Evolutionary conservation across 2,329 filamentous ascomycete species (phyloP).

Genomic region (Curvularia sp.): DNA sequence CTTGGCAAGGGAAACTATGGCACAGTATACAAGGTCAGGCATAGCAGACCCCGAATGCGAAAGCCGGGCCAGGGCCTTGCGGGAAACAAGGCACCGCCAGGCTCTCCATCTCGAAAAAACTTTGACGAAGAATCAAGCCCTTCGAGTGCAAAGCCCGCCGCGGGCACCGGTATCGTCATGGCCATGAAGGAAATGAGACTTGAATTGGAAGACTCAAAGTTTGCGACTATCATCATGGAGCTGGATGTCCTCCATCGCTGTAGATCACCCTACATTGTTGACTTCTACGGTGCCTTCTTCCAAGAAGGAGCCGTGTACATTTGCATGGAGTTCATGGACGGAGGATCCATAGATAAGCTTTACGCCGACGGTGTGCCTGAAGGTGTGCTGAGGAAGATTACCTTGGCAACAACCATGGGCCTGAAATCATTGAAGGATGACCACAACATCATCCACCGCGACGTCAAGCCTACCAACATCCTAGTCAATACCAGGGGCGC

Average conservation of each 20-base stretch:
- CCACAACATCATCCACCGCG: conserved; percentile 98
- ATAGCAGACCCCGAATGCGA: conserved; percentile 73
- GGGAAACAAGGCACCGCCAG: conserved; percentile 60
- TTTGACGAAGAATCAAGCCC: conserved; percentile 49
- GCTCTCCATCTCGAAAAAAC: conserved; percentile 45
- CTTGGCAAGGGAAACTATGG: conserved; percentile 98
- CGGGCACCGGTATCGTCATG: conserved; percentile 82
- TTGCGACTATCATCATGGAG: conserved; percentile 96
- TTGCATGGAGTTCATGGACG: conserved; percentile 99
- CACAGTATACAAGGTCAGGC: conserved; percentile 94
- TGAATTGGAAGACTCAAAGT: conserved; percentile 95
- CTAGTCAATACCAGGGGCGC: conserved; percentile 88
- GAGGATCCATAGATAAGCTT: conserved; percentile 94
- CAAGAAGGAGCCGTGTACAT: conserved; percentile 99
- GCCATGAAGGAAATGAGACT: conserved; percentile 99
- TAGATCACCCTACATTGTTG: conserved; percentile 93
- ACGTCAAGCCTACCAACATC: conserved; percentile 99
- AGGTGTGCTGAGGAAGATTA: conserved; percentile 85
- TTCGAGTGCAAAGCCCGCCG: conserved; percentile 45
- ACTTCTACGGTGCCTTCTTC: conserved; percentile 99
- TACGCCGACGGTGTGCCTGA: conserved; percentile 92
- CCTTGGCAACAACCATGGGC: conserved; percentile 86
- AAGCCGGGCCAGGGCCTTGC: conserved; percentile 66
- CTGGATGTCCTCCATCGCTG: conserved; percentile 95
- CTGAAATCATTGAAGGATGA: conserved; percentile 94